phyloP scores from a whole-genome alignment of 345 rosid species.

The Erodium maritimum region DNA sequence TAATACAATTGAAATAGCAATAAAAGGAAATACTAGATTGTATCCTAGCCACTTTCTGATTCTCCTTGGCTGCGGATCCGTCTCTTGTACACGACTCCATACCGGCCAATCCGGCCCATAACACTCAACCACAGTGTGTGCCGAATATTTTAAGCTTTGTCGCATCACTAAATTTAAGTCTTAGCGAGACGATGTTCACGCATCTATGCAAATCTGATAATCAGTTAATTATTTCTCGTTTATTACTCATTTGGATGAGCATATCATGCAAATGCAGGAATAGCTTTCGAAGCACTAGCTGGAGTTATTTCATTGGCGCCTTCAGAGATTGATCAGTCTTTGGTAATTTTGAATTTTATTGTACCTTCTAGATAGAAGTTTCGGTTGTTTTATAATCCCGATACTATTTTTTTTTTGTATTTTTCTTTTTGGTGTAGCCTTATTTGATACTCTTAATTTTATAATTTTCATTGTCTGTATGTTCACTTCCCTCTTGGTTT shows the following conservation, averaged over 20 bases:
- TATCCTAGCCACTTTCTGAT: no score
- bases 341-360: slow-evolving; percentile 36
- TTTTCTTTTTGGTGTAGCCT: background rate
- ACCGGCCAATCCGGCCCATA: no score
- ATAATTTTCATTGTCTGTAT: background rate
- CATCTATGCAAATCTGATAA: background rate
- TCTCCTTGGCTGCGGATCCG: no score
- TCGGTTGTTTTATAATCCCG: background rate
- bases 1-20: no score
- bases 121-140: background rate
- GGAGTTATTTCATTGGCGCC: slow-evolving; percentile 72
- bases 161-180: background rate
- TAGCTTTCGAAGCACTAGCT: slow-evolving; percentile 85
- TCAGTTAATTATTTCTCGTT: background rate
- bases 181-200: background rate
- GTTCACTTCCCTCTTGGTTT: no score
- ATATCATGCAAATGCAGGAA: slow-evolving; percentile 34
- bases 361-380: background rate
- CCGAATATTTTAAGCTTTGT: background rate
- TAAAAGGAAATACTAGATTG: no score
- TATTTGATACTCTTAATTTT: background rate
- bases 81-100: no score
- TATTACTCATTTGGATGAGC: background rate
- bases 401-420: background rate
- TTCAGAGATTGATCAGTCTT: slow-evolving; percentile 58